These are phyloP conservation scores for Stenogyne calaminthoides DNA, from an alignment of 305 asterid species.

Conservation along the genomic window DNA sequence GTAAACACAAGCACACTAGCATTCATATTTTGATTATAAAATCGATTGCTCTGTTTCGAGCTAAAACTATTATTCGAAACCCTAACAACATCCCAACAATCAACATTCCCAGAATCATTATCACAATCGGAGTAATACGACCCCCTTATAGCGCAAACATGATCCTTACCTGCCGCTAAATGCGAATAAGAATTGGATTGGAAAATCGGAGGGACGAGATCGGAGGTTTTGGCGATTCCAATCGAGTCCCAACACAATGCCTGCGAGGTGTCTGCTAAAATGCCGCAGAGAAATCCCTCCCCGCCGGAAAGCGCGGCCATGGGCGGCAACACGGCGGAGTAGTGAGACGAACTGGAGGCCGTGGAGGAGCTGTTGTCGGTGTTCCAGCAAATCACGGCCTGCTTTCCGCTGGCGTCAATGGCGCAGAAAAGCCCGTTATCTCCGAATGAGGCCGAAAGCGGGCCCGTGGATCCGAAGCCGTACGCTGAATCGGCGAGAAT, in stretches of 20 bases:
- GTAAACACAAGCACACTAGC: conserved; percentile 41
- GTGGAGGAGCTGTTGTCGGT: conserved; percentile 43
- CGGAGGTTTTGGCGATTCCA: conserved; percentile 41
- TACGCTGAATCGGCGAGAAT: conserved; percentile 40
- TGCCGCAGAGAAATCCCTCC: conserved; percentile 80
- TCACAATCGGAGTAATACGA: conserved; percentile 54
- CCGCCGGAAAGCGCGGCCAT: conserved; percentile 91
- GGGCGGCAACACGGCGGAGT: conserved; percentile 51
- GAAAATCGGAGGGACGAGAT: conserved; percentile 65
- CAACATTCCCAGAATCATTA: conserved; percentile 60
- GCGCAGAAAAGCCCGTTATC: conserved; percentile 69
- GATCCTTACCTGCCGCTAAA: conserved; percentile 77
- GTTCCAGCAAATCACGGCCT: conserved; percentile 87
- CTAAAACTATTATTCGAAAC: conserved; percentile 36
- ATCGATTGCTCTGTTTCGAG: conserved; percentile 54
- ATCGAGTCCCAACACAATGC: conserved; percentile 68
- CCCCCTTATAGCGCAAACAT: conserved; percentile 86
- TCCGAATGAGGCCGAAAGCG: conserved; percentile 86
- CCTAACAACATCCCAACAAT: conserved; percentile 79
- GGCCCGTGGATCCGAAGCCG: conserved; percentile 91
- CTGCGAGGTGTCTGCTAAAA: conserved; percentile 71
- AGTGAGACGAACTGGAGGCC: conserved; percentile 33
- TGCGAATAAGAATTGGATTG: conserved; percentile 59
- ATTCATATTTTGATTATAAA: conserved; percentile 54
- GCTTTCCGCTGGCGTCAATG: conserved; percentile 95